A percentile compares a stretch with the other conserved stretches of the same genome.
phyloP scores from a whole-genome alignment of 2,329 filamentous ascomycete genomes.

The Hypoxylon sp. region DNA sequence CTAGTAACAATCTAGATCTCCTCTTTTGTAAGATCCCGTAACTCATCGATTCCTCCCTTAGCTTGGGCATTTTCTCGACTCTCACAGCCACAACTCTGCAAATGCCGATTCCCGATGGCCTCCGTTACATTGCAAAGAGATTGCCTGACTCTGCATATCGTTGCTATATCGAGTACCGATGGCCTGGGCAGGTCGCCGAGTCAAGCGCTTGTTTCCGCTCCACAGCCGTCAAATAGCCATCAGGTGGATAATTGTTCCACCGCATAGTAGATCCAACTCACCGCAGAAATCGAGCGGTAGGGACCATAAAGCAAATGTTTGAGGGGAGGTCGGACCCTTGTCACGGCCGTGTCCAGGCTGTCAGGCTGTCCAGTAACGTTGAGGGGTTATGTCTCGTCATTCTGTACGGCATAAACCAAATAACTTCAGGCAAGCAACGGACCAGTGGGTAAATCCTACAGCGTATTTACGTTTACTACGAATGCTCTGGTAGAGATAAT shows the following conservation, averaged over 20 bases:
- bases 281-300: conserved; percentile 16
- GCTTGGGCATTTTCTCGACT: conserved; percentile 10
- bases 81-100: conserved; percentile 15
- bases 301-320: conserved; percentile 19
- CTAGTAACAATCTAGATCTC: conserved; percentile 18
- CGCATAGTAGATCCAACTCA: conserved; percentile 14
- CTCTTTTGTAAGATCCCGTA: conserved; percentile 31
- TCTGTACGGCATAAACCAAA: conserved; percentile 19
- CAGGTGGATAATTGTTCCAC: conserved; percentile 35
- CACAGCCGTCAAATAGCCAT: conserved; percentile 18
- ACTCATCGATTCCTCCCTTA: conserved; percentile 3
- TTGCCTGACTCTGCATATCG: conserved; percentile 36
- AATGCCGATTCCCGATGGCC: conserved; percentile 40
- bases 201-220: conserved; percentile 34
- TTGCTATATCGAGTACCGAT: conserved; percentile 41
- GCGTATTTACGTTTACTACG: conserved; percentile 11
- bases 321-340: conserved; percentile 25
- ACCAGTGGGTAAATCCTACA: conserved; percentile 2
- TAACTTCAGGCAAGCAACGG: conserved; percentile 19
- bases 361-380: background rate
- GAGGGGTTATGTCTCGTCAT: conserved; percentile 9
- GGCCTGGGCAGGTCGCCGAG: conserved; percentile 38
- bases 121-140: conserved; percentile 6
- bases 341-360: conserved; percentile 9
- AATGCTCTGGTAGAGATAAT: conserved; percentile 8